Base-by-base conservation (phyloP, 805 yeast genomes). In the Yamadazyma scolyti region DNA sequence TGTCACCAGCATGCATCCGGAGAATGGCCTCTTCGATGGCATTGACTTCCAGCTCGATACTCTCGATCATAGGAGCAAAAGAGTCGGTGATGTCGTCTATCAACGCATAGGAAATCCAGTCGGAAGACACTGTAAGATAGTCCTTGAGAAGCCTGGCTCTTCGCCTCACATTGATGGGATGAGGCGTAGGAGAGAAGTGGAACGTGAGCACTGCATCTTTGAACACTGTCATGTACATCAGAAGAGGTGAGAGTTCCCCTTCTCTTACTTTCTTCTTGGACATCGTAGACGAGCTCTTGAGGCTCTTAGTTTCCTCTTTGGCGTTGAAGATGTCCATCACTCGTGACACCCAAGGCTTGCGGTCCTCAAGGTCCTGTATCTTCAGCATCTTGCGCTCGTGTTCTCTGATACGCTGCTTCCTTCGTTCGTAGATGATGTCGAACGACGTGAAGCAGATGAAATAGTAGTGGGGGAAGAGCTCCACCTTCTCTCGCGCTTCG, bases 51-150 rank as follows among this genome's bases (percentile, higher is more conserved):
- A 80, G 87, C 52, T 93, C 97, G 31, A 93, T 89, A 27, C 90
- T 76, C 36, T 86, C 94, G 40, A 93, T 89, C 82, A 93, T 77
- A 2, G 98, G 98, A 1, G 95, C 97, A 66, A 86, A 93, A 0
- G 95, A 95, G 66, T 93, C 98, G 0, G 97, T 90, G 42, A 93
- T 86, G 54, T 93, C 97, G 63, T 93, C 98, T 46, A 93, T 86
- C 41, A 93, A 62, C 0, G 97, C 97, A 59, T 93, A 93, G 1
- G 96, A 90, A 27, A 93, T 82, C 98, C 98, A 93, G 56, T 93
- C 97, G 0, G 97, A 78, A 2, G 90, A 77, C 4, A 93, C 95
- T 2, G 85, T 86, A 39, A 93, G 65, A 50, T 89, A 90, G 54
- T 93, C 98, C 39, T 81, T 71, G 40, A 90, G 68, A 41, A 93